Evolutionary conservation across 345 rosid species (phyloP).

Genomic region (Linum lewisii): DNA sequence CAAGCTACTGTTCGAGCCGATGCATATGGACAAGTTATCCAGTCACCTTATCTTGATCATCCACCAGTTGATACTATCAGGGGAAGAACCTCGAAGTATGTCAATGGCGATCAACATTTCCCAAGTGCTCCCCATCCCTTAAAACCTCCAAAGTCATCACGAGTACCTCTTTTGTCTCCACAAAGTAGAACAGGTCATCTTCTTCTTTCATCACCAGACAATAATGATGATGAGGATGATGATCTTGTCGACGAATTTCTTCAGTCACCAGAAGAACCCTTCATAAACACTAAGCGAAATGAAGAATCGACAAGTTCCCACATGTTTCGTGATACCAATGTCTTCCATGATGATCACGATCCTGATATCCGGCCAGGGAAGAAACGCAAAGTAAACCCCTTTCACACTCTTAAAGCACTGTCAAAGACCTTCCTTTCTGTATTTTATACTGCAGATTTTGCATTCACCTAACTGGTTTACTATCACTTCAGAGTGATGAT

Average conservation of each 20-base stretch:
- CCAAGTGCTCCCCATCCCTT: conserved; percentile 33
- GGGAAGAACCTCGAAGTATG: conserved; percentile 38
- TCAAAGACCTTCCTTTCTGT: no score
- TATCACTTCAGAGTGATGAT: conserved; percentile 55
- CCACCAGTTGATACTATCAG: conserved; percentile 39
- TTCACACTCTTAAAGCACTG: not conserved
- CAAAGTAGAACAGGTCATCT: conserved; percentile 47
- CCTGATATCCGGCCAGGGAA: conserved; percentile 30
- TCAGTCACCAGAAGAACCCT: conserved; percentile 25
- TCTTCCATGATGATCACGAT: conserved; percentile 28
- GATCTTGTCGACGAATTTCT: conserved; percentile 16
- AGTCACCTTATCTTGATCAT: conserved; percentile 49
- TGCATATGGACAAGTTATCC: conserved; percentile 36
- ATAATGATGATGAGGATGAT: conserved; percentile 34
- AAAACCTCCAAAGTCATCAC: conserved; percentile 48
- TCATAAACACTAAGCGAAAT: conserved; percentile 30
- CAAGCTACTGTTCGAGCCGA: conserved; percentile 44
- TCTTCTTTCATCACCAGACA: conserved; percentile 25
- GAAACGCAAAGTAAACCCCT: conserved; percentile 44
- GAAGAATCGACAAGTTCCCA: conserved; percentile 27
- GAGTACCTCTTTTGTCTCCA: conserved; percentile 43
- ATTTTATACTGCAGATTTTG: not conserved
- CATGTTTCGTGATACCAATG: conserved; percentile 30
- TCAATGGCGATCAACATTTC: conserved; percentile 50
- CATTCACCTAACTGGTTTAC: not conserved